Percentiles rank a stretch among this genome's conserved stretches.
phyloP scores from a whole-genome alignment of 192 early-diverging fungal species.

The Coemansia sp. region DNA sequence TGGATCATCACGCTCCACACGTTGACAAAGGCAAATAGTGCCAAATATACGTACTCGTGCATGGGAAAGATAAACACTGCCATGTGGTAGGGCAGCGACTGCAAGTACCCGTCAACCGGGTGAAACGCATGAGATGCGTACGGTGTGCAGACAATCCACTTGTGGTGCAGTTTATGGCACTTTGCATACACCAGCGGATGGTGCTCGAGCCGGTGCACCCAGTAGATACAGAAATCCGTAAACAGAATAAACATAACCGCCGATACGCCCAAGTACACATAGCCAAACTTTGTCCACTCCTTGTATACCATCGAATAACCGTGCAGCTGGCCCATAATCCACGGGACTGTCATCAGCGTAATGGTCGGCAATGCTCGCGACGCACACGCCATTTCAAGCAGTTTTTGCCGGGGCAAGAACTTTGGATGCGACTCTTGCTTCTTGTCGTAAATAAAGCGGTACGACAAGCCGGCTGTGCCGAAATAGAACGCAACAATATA shows the following conservation, averaged over 20 bases:
- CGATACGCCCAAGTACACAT: constrained; percentile 69
- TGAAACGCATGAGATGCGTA: constrained; percentile 97
- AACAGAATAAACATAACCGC: constrained; percentile 80
- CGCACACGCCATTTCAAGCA: constrained; percentile 81
- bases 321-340: constrained; percentile 86
- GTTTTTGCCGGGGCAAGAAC: constrained; percentile 85
- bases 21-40: constrained; percentile 84
- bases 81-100: constrained; percentile 94
- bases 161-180: constrained; percentile 87
- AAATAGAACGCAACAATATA: constrained; percentile 85
- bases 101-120: constrained; percentile 89
- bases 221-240: constrained; percentile 95
- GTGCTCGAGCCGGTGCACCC: constrained; percentile 92
- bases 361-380: constrained; percentile 79
- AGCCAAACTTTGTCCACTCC: constrained; percentile 67
- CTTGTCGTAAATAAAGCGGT: constrained; percentile 85
- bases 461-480: constrained; percentile 70
- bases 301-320: constrained; percentile 88
- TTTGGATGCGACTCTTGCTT: constrained; percentile 91
- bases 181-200: constrained; percentile 86
- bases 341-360: constrained; percentile 82
- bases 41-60: constrained; percentile 87
- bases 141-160: constrained; percentile 92
- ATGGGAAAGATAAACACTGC: constrained; percentile 91
- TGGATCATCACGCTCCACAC: constrained; percentile 98